Percentiles rank a stretch among this genome's conserved stretches.
phyloP scores from a whole-genome alignment of 805 yeast genomes.

The Clavispora phyllophila region DNA sequence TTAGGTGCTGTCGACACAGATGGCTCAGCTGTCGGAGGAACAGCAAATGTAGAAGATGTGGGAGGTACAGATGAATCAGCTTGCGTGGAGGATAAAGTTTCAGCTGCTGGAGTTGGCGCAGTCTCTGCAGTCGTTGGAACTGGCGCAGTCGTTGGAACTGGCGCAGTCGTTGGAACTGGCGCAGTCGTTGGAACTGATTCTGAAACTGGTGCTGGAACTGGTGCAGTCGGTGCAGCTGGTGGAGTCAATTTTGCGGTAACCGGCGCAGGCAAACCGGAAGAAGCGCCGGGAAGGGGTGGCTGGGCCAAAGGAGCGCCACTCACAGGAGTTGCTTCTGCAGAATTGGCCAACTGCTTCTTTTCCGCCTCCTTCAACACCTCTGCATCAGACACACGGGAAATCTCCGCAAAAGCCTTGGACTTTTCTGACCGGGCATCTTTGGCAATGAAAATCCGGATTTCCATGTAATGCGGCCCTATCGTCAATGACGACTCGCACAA shows the following conservation, averaged over 20 bases:
- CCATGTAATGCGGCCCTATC: conserved; percentile 82
- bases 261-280: no score
- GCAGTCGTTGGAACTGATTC: no score
- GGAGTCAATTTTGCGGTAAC: no score
- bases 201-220: no score
- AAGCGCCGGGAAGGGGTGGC: no score
- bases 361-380: background rate
- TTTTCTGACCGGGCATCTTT: conserved; percentile 71
- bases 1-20: background rate
- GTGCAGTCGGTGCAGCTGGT: no score
- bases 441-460: conserved; percentile 71
- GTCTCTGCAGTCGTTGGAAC: background rate
- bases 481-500: conserved; percentile 68
- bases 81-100: no score
- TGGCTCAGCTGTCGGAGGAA: no score
- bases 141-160: background rate
- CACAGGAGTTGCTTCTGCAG: background rate
- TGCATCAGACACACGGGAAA: conserved; percentile 7
- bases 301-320: background rate
- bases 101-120: no score
- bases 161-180: no score
- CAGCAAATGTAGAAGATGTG: no score
- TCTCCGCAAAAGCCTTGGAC: conserved; percentile 27
- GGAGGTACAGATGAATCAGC: no score
- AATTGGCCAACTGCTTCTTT: background rate